Evolutionary conservation across 2,329 filamentous ascomycete species (phyloP), one percentile per base, ranked within the genome.

Genomic region (Aspergillus sp.): DNA sequence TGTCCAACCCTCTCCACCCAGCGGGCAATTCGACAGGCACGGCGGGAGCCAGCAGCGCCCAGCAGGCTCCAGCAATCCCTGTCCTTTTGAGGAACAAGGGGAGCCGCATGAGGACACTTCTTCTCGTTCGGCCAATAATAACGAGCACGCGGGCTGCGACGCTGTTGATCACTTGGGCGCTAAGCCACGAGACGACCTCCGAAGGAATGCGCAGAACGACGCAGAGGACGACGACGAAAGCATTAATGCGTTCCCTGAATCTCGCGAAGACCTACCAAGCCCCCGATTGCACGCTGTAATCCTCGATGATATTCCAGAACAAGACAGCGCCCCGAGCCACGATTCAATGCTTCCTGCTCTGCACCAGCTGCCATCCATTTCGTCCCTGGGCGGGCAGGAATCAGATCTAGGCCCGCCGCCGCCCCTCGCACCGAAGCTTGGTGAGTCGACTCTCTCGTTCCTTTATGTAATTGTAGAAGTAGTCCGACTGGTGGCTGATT

Each of bases 381-480:
- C 70, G 24, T 68, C 68, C 15, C 62, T 71, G 52, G 67, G 63
- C 9, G 48, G 56, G 15, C 61, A 65, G 24, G 66, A 61, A 46
- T 46, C 48, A 55, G 62, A 52, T 49, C 57, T 51, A 59, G 59
- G 33, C 56, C 59, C 51, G 49, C 51, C 40, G 44, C 60, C 51
- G 45, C 45, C 58, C 41, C 54, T 56, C 46, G 24, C 39, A n/a
- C 47, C 34, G 57, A 58, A 58, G 52, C 59, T 61, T 56, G 56
- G 63, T 65, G 52, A 60, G 61, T 58, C 42, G 19, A 40, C 51
- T 37, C 19, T 12, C 51, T 17, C 24, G 41, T 17, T 17, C 24
- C 45, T 48, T 48, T 34, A 48, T 48, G 30, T 33, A 17, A 37
- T 37, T 37, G 34, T 7, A 48, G 45, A 6, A 45, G 17, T 48